Evolutionary conservation across 2,329 filamentous ascomycete species (phyloP), one percentile per base, ranked within the genome.

Genomic region (Xenosphaeropsis pyriputrescens): DNA sequence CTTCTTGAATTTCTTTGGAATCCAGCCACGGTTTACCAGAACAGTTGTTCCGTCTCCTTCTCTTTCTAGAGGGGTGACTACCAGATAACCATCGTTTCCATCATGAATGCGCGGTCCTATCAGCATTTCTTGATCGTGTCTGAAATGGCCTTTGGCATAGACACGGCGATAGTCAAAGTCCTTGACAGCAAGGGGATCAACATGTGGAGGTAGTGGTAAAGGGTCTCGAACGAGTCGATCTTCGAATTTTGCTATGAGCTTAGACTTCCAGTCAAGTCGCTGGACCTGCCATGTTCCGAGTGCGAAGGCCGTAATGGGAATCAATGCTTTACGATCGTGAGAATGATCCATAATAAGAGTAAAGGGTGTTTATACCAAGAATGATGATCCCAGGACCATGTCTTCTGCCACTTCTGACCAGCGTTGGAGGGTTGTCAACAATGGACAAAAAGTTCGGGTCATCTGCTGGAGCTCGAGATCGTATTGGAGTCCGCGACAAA

Each of bases 221-320:
- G 91, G 91, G 14, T 80, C 72, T 40, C 83, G 83, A 31, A 94
- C 72, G 29, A 98, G 71, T 5, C 89, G 82, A 64, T 98, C 88
- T 62, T 96, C 91, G 58, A 84, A 85, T 49, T 80, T 85, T 42
- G 89, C 85, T 43, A 98, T 78, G 11, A 98, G 68, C 34, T 93
- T 82, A 4, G 85, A 86, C 58, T 98, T 98, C 88, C 89, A 94
- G 41, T 79, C 75, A 2, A 98, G 72, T 9, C 91, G 81, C 57
- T 93, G 76, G 38, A 98, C 83, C 57, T 98, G 91, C 91, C 91
- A 98, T 45, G 85, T 85, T 19, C 91, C 91, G 13, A 98, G 76
- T 39, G 68, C 65, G 58, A 98, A 94, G 9, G 91, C 85, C 1
- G 88, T 95, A 42, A 94, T 61, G 35, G 91, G 91, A 51, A 98